Evolutionary conservation across 352 stramenopile species (phyloP), one percentile per base, ranked within the genome.

Genomic region (Elongisporangium anandrum): DNA sequence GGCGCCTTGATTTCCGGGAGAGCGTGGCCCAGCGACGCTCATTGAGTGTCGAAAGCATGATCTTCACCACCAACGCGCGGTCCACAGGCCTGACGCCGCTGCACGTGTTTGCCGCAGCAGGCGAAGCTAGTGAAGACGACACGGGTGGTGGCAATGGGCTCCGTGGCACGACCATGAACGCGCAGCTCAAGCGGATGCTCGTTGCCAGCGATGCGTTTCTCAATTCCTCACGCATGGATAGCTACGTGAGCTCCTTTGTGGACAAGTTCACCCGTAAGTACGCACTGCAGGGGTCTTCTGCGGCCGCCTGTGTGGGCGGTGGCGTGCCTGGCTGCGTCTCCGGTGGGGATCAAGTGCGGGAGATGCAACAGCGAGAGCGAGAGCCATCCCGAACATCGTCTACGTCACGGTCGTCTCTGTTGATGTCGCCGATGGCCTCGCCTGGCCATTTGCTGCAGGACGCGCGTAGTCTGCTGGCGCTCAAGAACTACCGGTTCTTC

Each of bases 401-500:
- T 56, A 70, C 26, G 48, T 53, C 22, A 12, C 51, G 50, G 21
- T 67, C 17, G 60, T 70, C 19, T 2, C 9, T 45, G 34, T 4
- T 45, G 34, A 15, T 45, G 34, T 45, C 34, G 34, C 34, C 34
- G 2, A 17, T 45, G 34, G 34, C 12, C 1, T 45, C 26, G 4
- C 21, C 19, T 2, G 49, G 49, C 19, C 19, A 22, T 13, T 23
- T 26, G 12, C 54, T 82, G 41, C 75, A 83, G 34, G 75, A 90
- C 41, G 68, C 73, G 6, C 73, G 78, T 9, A 82, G 76, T 61
- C 26, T 89, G 26, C 50, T 83, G 12, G 83, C 83, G 1, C 53
- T 92, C 1, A 88, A 88, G 61, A 86, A 79, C 54, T 92, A 89
- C 59, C 78, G 83, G 0, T 87, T 88, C 51, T 92, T 88, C 53